Conservation (phyloP, 768 basidiomycete genomes). For the Lyophyllum decastes region DNA sequence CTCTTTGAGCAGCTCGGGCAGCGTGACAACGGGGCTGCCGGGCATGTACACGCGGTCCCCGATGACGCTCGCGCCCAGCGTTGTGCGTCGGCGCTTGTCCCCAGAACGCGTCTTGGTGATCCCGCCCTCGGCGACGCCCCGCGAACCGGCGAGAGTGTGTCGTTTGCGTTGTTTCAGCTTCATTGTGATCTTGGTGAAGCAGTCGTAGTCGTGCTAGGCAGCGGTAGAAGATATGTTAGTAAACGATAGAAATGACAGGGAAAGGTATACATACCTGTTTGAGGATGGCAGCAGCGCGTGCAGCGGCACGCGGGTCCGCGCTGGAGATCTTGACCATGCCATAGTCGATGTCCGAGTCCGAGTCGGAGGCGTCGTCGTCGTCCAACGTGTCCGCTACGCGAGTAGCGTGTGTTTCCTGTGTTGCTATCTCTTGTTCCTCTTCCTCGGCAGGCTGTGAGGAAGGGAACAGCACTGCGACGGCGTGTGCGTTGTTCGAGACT, state of each 20-base stretch:
- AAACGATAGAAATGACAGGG: background rate
- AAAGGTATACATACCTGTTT: slow-evolving; percentile 62
- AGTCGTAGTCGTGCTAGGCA: slow-evolving; percentile 83
- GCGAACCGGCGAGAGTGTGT: slow-evolving; percentile 18
- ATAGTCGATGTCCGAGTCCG: slow-evolving; percentile 41
- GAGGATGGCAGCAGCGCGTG: slow-evolving; percentile 90
- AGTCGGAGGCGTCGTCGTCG: slow-evolving; percentile 28
- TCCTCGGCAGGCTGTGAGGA: background rate
- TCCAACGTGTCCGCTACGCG: background rate
- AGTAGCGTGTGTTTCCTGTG: background rate
- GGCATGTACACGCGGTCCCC: slow-evolving; percentile 57
- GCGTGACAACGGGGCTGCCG: slow-evolving; percentile 52
- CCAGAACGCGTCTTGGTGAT: slow-evolving; percentile 26
- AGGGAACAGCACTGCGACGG: background rate
- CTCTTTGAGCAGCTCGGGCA: slow-evolving; percentile 58
- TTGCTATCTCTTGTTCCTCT: no score
- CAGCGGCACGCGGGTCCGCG: slow-evolving; percentile 83
- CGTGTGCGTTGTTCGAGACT: background rate
- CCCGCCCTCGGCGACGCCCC: slow-evolving; percentile 20
- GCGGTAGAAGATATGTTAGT: background rate
- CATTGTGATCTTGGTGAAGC: slow-evolving; percentile 54
- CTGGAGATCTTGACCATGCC: slow-evolving; percentile 85
- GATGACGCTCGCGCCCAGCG: slow-evolving; percentile 36
- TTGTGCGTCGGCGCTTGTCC: slow-evolving; percentile 14
- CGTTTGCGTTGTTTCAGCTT: slow-evolving; percentile 30